Evolutionary conservation across 2,329 filamentous ascomycete species (phyloP), one percentile per base, ranked within the genome.

Genomic region (Neofusicoccum umdonicola): DNA sequence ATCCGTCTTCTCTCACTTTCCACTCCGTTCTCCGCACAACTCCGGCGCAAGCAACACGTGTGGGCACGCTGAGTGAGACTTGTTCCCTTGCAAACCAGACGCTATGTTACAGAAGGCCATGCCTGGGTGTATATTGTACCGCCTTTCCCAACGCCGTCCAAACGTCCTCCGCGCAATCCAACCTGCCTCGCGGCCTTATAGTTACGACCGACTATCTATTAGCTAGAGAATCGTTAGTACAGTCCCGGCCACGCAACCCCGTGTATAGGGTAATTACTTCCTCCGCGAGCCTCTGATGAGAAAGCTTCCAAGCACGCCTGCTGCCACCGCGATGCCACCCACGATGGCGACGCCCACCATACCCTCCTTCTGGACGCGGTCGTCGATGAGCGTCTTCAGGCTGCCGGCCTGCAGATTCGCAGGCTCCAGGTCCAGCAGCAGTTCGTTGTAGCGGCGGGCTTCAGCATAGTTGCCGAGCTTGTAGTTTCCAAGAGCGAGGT

Each of bases 381-480:
- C 94, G 77, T 99, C 94, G 72, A 99, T 96, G 76, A 98, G 81
- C 51, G 88, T 85, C 72, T 91, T 88, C 78, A 99, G 81, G 78
- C 96, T 96, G 64, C 88, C 85, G 31, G 94, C 93, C 80, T 99
- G 95, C 73, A 97, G 79, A 78, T 98, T 99, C 52, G 86, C 88
- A 8, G 93, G 92, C 81, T 99, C 95, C 76, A 94, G 90, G 67
- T 97, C 92, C 62, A 98, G 80, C 67, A 99, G 83, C 57, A 94
- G 84, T 74, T 98, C 94, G 78, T 99, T 99, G 81, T 98, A 98
- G 74, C 92, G 86, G 73, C 94, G 86, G 66, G 94, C 94, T 76
- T 99, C 95, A 67, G 89, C 93, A 78, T 97, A 99, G 84, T 97
- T 98, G 67, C 93, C 94, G 52, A 99, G 87, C 83, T 98, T 98